These are phyloP conservation scores for Plasmodium adleri DNA, from an alignment of 169 alveolate species.

Conservation along the genomic window DNA sequence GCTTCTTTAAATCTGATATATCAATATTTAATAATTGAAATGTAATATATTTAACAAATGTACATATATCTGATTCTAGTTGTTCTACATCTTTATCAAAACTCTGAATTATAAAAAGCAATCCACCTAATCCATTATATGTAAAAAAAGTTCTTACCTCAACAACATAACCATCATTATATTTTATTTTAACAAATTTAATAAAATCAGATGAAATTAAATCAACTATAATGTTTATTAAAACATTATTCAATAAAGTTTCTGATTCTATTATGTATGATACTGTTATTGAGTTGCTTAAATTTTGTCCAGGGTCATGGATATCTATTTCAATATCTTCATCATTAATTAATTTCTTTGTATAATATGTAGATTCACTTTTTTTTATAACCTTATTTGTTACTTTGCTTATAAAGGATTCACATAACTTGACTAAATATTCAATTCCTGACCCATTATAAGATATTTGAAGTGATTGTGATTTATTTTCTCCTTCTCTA, in stretches of 20 bases:
- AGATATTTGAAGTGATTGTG: conserved; percentile 36
- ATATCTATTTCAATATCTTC: conserved; percentile 58
- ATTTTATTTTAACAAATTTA: conserved; percentile 42
- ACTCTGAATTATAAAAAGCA: conserved; percentile 68
- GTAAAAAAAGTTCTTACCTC: conserved; percentile 58
- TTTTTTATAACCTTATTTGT: conserved; percentile 52
- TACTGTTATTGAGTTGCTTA: conserved; percentile 42
- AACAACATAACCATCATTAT: conserved; percentile 66
- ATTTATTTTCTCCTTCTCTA: not conserved
- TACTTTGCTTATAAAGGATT: conserved; percentile 52
- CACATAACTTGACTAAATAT: conserved; percentile 34
- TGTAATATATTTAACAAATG: conserved; percentile 54
- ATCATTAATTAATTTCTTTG: conserved; percentile 56
- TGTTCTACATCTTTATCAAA: conserved; percentile 58
- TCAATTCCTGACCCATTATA: conserved; percentile 61
- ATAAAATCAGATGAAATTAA: conserved; percentile 68
- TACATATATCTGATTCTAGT: conserved; percentile 55
- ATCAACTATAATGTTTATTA: conserved; percentile 62
- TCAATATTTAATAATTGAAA: conserved; percentile 52
- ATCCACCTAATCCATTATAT: conserved; percentile 61
- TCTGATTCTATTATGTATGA: conserved; percentile 68
- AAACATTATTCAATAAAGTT: conserved; percentile 35
- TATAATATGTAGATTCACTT: conserved; percentile 67
- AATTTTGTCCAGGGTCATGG: conserved; percentile 11
- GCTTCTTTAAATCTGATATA: conserved; percentile 28